phyloP scores from a whole-genome alignment of 441 rosid genomes.

The Syzygium syzygioides region DNA sequence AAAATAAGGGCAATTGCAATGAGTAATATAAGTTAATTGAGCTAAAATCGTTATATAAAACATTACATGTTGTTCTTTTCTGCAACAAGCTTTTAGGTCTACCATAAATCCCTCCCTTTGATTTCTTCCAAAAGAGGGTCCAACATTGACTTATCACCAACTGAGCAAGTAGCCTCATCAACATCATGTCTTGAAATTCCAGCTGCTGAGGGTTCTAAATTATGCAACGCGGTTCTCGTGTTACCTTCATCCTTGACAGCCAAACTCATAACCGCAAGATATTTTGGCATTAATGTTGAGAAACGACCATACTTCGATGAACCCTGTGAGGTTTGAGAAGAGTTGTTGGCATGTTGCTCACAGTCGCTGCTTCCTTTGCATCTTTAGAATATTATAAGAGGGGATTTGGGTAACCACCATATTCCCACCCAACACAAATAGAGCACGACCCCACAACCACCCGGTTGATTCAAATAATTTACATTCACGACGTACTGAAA shows the following conservation, averaged over 20 bases:
- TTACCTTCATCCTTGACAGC: background rate
- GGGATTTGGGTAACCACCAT: background rate
- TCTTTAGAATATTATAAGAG: background rate
- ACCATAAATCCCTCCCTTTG: background rate
- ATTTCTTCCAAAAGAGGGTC: background rate
- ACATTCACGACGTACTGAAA: background rate
- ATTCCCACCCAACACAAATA: background rate
- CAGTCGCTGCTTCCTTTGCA: background rate
- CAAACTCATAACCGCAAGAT: background rate
- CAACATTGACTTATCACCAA: background rate
- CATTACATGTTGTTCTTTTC: background rate
- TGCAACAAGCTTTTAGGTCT: background rate
- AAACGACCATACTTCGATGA: background rate
- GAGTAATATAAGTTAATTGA: background rate
- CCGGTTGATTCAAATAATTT: background rate
- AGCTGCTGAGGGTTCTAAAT: background rate
- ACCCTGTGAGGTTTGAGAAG: background rate
- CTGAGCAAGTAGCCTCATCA: background rate
- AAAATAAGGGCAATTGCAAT: background rate
- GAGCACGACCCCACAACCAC: background rate
- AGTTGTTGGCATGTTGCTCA: background rate
- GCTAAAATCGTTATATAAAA: background rate
- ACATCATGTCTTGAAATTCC: background rate
- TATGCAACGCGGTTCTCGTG: background rate
- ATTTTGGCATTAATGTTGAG: background rate